Evolutionary conservation across 1,284 basidiomycete genomes (phyloP), one percentile per base, ranked within the genome.

Genomic region (Tilletia setariae): DNA sequence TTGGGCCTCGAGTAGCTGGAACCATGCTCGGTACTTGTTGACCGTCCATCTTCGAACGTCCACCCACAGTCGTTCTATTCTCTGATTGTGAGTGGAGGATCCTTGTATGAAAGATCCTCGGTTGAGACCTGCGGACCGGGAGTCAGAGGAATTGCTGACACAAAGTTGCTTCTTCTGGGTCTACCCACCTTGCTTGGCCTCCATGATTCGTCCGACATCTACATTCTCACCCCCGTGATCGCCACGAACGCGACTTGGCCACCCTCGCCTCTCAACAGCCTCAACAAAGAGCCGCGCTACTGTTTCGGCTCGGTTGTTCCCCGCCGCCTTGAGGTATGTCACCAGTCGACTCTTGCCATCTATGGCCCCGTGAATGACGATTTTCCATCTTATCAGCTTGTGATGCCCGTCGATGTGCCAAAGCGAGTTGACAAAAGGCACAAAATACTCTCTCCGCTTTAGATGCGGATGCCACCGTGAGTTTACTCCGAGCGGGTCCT

Each of bases 281-380:
- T 21, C 53, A 3, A 43, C 35, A 35, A 70, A 70, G 15, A 25
- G 9, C 6, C 8, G 1, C 21, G 7, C 15, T 19, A 67, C 65
- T 1, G 68, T 70, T 8, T 67, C 53, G 2, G 68, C 68, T 4
- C 68, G 43, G 32, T 70, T 67, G n/a, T 70, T 70, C 28, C 68
- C 56, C 21, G 44, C 47, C 11, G 46, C 68, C 8, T 47, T 15
- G 32, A 69, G 47, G 40, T 44, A 69, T 6, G 65, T 44, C 1
- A 69, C 53, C 13, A 62, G 51, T 2, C 49, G 16, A 21, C 23
- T 30, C 30, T 61, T 61, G 13, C 56, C 56, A 32, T 61, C 56
- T 25, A 61, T 61, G 8, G 28, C 56, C 13, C 56, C 56, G n/a
- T 61, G 56, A 11, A 61, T 40, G 28, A 61, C 56, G 28, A 61